Evolutionary conservation across 805 yeast species (phyloP), one percentile per base, ranked within the genome.

Genomic region (Lachancea waltii): DNA sequence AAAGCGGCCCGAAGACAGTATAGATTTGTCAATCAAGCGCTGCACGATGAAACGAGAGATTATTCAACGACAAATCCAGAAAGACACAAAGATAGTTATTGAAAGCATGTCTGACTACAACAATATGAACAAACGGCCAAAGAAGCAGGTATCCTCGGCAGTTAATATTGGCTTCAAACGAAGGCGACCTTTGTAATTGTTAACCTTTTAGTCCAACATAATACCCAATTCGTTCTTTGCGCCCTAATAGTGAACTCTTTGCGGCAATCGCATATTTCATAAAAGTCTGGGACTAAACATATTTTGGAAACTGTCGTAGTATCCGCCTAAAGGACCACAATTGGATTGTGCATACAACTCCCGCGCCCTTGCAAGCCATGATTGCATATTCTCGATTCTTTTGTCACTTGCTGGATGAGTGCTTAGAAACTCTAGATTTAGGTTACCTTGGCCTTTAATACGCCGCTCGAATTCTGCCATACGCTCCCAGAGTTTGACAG

Each of bases 391-490:
- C 20, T 68, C 63, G 19, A 84, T 79, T 55, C 98, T 73, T 40
- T 72, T 73, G n/a, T 63, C 64, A 14, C 86, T 81, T 13, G 86
- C 79, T 1, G 99, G 99, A 63, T 92, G 98, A 0, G 97, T 86
- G 13, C 87, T 77, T 38, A 90, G 52, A 60, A 86, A 68, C 61
- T 86, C 87, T 11, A 79, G 73, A 10, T 65, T 48, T 1, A 46
- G 43, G 4, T 22, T 29, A 39, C 48, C 48, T 6, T 40, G 41
- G 18, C 48, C 53, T 33, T 46, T 44, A 38, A 47, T 48, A 25
- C 53, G 49, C 34, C 67, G 62, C 53, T 75, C 81, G 53, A 64
- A 68, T 16, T 60, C 50, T 15, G 74, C 60, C 96, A 90, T 89
- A 40, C 95, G 70, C 37, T 70, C 60, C 99, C 99, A 92, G 41